Evolutionary conservation across 2,329 filamentous ascomycete genomes (phyloP).

Genomic region (Paracoccidioides brasiliensis): DNA sequence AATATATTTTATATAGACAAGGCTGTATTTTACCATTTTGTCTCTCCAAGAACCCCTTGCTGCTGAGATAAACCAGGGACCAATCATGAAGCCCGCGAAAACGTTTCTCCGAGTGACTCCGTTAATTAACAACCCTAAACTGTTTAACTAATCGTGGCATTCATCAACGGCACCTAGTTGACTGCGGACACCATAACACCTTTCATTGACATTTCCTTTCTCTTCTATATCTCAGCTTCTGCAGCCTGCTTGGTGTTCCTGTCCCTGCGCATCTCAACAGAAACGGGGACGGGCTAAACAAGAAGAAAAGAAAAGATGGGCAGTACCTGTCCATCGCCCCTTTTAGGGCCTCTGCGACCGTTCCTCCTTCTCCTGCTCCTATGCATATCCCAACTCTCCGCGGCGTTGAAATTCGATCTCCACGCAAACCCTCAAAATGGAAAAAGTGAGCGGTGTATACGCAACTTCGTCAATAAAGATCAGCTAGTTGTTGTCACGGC

Average conservation of each 20-base stretch:
- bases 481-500: slow-evolving; percentile 93
- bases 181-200: neutral
- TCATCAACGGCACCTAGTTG: neutral
- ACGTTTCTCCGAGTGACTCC: neutral
- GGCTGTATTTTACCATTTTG: too few species aligned
- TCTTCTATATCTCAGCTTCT: neutral
- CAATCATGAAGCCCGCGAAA: neutral
- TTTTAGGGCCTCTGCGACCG: slow-evolving; percentile 9
- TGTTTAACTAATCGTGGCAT: neutral
- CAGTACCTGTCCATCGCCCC: slow-evolving; percentile 11
- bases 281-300: neutral
- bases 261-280: neutral
- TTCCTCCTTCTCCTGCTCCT: slow-evolving; percentile 21
- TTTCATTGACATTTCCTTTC: neutral
- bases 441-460: slow-evolving; percentile 74
- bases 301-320: slow-evolving; percentile 16
- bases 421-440: slow-evolving; percentile 50
- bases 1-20: too few species aligned
- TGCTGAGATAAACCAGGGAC: neutral
- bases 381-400: slow-evolving; percentile 24
- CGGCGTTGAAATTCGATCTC: slow-evolving; percentile 88
- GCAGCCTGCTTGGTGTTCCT: neutral
- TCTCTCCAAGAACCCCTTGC: neutral
- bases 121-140: neutral
- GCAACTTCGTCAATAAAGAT: slow-evolving; percentile 87